Base-by-base conservation (phyloP, 2,329 filamentous ascomycete species). In the Cryoendolithus antarcticus region DNA sequence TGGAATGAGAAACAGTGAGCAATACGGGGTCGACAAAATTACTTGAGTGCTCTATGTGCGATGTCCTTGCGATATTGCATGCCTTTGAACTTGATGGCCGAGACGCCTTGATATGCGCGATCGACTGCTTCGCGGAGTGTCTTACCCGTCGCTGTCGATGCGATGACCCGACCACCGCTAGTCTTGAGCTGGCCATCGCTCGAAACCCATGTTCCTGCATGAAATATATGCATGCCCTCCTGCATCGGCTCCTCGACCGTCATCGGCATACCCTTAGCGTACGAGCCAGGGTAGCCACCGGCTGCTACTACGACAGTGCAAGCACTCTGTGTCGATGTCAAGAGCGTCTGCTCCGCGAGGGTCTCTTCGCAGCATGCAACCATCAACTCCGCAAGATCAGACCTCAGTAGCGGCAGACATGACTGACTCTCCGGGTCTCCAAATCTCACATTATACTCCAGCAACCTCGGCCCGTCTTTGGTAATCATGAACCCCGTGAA, bases 401-500 rank as follows among this genome's bases (percentile, higher is more conserved):
- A 85, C 44, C 91, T 79, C 54, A 95, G 71, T 11, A 95, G 69
- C 7, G 84, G 79, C 8, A 95, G 69, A 12, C 94, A 71, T 2
- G 82, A 91, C 64, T 94, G 86, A 0, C 85, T 91, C 63, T 94
- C 88, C 2, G 88, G 88, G 56, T 94, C 86, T 34, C 88, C 88
- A 54, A 93, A 93, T 42, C 88, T 78, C 37, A 93, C 86, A 53
- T 94, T 94, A 67, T 94, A 95, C 62, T 94, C 86, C 38, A 94
- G 71, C 6, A 86, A 80, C 61, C 84, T 86, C 32, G 86, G 79
- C 0, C 88, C 88, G 34, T 70, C 62, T 50, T 77, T 75, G 19
- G 86, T 91, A 65, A 95, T 82, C 86, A 95, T 95, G 31, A 94
- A 67, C n/a, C 88, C 91, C 1, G 84, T 91, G 62, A 91, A 91